Percentiles rank a stretch among this genome's conserved stretches.
phyloP scores from a whole-genome alignment of 495 filamentous ascomycete genomes.

The Penicillium parvum region DNA sequence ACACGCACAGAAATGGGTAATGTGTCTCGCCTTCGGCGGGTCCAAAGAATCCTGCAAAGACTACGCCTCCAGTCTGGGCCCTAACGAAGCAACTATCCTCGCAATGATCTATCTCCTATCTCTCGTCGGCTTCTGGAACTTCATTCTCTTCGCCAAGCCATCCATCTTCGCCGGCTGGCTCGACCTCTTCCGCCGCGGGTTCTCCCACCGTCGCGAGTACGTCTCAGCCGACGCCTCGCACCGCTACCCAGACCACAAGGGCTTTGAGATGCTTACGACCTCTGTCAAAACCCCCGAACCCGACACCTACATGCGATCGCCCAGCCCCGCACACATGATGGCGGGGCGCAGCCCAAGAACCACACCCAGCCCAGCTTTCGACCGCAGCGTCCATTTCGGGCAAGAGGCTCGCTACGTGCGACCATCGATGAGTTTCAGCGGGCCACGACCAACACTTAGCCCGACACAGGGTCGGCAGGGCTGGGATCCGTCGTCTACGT shows the following conservation, averaged over 20 bases:
- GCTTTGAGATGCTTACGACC: constrained; percentile 76
- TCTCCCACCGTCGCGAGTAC: constrained; percentile 60
- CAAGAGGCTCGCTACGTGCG: constrained; percentile 52
- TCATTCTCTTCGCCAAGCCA: constrained; percentile 72
- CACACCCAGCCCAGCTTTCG: constrained; percentile 28
- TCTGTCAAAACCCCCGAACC: constrained; percentile 42
- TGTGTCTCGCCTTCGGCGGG: constrained; percentile 59
- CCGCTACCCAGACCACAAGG: constrained; percentile 58
- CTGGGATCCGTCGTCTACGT: constrained; percentile 40
- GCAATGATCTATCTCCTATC: constrained; percentile 78
- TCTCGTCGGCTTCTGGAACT: constrained; percentile 80
- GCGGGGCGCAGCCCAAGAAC: constrained; percentile 14
- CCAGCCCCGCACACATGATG: constrained; percentile 27
- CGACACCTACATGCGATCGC: constrained; percentile 35
- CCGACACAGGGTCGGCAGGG: constrained; percentile 23
- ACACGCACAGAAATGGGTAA: constrained; percentile 63
- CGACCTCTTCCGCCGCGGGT: constrained; percentile 52
- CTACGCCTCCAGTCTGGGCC: constrained; percentile 43
- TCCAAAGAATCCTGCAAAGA: constrained; percentile 62
- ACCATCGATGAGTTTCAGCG: constrained; percentile 57
- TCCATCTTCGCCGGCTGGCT: constrained; percentile 83
- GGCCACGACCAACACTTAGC: constrained; percentile 48
- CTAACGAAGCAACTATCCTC: constrained; percentile 71
- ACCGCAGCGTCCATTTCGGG: constrained; percentile 40
- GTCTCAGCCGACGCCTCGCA: constrained; percentile 78